phyloP scores from a whole-genome alignment of 805 yeast species.

The Starmerella bombicola region DNA sequence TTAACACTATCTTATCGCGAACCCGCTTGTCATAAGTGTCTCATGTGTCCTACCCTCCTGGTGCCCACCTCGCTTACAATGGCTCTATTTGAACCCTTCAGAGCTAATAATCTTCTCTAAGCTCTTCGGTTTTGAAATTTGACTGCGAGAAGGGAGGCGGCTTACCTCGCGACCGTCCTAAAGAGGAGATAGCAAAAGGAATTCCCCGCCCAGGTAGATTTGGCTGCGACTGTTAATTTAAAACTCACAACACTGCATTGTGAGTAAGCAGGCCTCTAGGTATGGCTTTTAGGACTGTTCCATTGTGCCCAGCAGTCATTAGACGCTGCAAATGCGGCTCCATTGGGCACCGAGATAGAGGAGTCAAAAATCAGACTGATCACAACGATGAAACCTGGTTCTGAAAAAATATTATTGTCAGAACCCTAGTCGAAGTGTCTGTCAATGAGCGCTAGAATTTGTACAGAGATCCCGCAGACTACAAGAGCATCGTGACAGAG shows the following conservation, averaged over 20 bases:
- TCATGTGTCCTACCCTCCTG: constrained; percentile 81
- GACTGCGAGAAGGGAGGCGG: constrained; percentile 35
- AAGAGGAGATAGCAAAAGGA: constrained; percentile 36
- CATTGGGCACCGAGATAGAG: constrained; percentile 65
- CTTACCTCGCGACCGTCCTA: too few relatives aligned
- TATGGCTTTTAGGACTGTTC: constrained; percentile 83
- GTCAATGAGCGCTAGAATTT: too few relatives aligned
- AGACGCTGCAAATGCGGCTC: constrained; percentile 85
- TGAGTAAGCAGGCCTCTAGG: constrained; percentile 94
- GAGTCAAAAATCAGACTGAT: not conserved
- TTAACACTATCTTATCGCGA: too few relatives aligned
- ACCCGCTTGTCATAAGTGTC: constrained; percentile 48
- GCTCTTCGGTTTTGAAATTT: constrained; percentile 74
- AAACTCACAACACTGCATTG: too few relatives aligned
- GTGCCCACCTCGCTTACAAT: constrained; percentile 70
- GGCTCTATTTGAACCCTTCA: constrained; percentile 77
- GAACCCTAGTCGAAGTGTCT: too few relatives aligned
- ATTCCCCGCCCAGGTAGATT: constrained; percentile 78
- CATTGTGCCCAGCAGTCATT: constrained; percentile 88
- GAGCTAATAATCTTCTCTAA: too few relatives aligned
- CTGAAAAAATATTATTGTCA: not conserved
- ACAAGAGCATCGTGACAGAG: too few relatives aligned
- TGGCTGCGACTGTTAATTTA: constrained; percentile 70
- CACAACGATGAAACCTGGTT: not conserved
- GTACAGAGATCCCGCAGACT: too few relatives aligned